phyloP scores from a whole-genome alignment of 106 monocot genomes.

The Alisma plantagoaquatica region DNA sequence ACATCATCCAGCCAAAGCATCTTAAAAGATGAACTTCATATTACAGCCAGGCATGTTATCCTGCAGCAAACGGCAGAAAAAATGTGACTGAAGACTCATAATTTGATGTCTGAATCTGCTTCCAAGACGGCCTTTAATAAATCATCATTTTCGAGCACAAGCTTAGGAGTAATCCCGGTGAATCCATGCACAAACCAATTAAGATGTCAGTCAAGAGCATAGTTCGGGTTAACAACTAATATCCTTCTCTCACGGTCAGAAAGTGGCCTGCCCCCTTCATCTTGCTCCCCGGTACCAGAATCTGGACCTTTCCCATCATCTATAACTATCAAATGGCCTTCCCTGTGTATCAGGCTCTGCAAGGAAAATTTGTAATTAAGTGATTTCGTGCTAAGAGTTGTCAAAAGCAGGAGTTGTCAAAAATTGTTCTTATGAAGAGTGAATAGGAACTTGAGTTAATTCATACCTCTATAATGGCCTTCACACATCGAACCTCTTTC shows the following conservation, averaged over 20 bases:
- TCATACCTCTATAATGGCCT: slow-evolving; percentile 90
- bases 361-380: slow-evolving; percentile 2
- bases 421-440: too few relatives aligned
- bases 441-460: neutral
- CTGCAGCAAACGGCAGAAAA: too few relatives aligned
- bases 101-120: too few relatives aligned
- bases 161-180: too few relatives aligned
- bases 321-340: slow-evolving; percentile 92
- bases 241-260: slow-evolving; percentile 59
- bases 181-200: too few relatives aligned
- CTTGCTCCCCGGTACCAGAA: slow-evolving; percentile 22
- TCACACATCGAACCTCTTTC: slow-evolving; percentile 76
- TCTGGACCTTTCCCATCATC: slow-evolving; percentile 59
- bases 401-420: too few relatives aligned
- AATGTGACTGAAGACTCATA: too few relatives aligned
- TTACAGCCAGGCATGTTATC: too few relatives aligned
- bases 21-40: too few relatives aligned
- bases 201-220: slow-evolving; percentile 60
- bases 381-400: neutral
- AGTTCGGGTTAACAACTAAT: slow-evolving; percentile 88
- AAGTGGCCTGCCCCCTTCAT: slow-evolving; percentile 22
- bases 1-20: too few relatives aligned
- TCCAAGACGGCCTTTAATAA: too few relatives aligned
- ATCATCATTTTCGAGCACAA: too few relatives aligned
- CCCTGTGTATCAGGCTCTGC: slow-evolving; percentile 93